Evolutionary conservation across 345 rosid genomes (phyloP).

Genomic region (Pugionium dolabratum): DNA sequence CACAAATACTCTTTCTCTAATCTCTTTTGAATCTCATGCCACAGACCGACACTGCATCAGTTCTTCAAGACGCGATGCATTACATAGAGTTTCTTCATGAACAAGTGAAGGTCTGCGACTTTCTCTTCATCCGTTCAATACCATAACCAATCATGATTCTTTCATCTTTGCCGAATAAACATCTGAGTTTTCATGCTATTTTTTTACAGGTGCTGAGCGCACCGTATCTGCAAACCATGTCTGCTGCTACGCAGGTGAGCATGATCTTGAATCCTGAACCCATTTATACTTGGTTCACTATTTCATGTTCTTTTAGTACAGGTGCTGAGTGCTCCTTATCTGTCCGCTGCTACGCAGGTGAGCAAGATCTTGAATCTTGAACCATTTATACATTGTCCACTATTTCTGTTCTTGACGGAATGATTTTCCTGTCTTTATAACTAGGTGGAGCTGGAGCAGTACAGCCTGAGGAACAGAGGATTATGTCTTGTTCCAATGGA

Average conservation of each 20-base stretch:
- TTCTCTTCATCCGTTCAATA: constrained; percentile 26
- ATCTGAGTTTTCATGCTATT: constrained; percentile 10
- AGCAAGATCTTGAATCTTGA: too few species aligned
- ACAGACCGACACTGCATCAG: constrained; percentile 74
- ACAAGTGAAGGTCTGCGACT: constrained; percentile 79
- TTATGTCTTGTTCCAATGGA: constrained; percentile 80
- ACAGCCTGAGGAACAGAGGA: constrained; percentile 71
- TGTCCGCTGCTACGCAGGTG: too few species aligned
- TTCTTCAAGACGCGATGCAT: too few species aligned
- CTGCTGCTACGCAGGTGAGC: constrained; percentile 3
- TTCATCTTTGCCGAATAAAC: constrained; percentile 5
- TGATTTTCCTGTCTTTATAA: constrained; percentile 6
- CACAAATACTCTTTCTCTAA: background rate
- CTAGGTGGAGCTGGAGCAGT: constrained; percentile 53
- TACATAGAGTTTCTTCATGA: constrained; percentile 71
- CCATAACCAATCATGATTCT: background rate
- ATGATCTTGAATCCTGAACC: constrained; percentile 14
- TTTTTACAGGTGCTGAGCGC: constrained; percentile 79
- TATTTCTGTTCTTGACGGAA: too few species aligned
- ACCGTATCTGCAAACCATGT: constrained; percentile 72
- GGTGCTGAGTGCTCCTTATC: too few species aligned
- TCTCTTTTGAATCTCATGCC: constrained; percentile 10
- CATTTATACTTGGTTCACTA: constrained; percentile 1
- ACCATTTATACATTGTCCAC: too few species aligned
- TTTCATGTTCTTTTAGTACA: background rate